Base-by-base conservation (phyloP, 805 yeast species). In the Saturnispora galanensis region DNA sequence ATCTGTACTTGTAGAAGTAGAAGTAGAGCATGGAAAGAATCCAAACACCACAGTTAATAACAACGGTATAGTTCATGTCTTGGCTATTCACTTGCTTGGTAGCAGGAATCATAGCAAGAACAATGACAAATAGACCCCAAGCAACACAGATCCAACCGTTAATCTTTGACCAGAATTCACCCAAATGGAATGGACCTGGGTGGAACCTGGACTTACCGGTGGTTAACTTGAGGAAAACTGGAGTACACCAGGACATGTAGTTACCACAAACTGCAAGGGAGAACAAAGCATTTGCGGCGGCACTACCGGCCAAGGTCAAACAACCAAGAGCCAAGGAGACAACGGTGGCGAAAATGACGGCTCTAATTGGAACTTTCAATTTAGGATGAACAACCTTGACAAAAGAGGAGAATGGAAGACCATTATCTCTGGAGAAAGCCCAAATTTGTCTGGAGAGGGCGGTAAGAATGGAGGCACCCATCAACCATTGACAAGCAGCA, bases 111-210 rank as follows among this genome's bases (percentile, higher is more conserved):
- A 77, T 76, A 33, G 73, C 66, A 60, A 81, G 60, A 17, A 77
- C 62, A 31, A 81, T 74, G 47, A 73, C 70, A 52, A 71, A 82
- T 0, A 56, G 49, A 42, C 76, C 70, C 69, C 77, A 83, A 5
- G 63, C 41, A 10, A 68, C 68, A 0, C 84, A 68, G 16, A 68
- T 54, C 58, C 70, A 56, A 16, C 60, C 54, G 41, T 75, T 73
- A 33, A 77, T 59, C 9, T 60, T 54, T 16, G 68, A 69, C 10
- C 78, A 71, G 26, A 58, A 41, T 11, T 65, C 63, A 30, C 90
- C 90, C 36, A 80, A 57, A 56, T 76, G 73, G 56, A 82, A 82
- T 5, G 77, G 76, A 4, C 90, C 93, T 2, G 86, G 86, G 11
- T 56, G 65, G 53, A 79, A 79, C 38, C 73, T 64, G 10, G 64